These are phyloP conservation scores for Fusarium miscanthi DNA, from an alignment of 2,329 filamentous ascomycete genomes.

Conservation along the genomic window DNA sequence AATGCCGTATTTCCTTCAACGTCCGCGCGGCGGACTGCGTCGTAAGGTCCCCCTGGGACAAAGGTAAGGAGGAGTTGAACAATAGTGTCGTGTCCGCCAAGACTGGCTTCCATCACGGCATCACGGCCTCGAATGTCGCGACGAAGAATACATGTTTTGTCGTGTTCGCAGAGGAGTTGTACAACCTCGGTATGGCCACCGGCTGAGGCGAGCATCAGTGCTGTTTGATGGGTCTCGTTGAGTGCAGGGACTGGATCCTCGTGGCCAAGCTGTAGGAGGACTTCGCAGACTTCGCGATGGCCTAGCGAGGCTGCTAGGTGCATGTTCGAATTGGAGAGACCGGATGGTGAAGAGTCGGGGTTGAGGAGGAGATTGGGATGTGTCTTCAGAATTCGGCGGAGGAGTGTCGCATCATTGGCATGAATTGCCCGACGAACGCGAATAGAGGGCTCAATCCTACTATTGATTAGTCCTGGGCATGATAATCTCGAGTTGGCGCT, in stretches of 20 bases:
- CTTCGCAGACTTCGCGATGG: slow-evolving; percentile 73
- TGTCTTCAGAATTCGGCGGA: slow-evolving; percentile 79
- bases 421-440: slow-evolving; percentile 86
- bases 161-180: slow-evolving; percentile 73
- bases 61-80: slow-evolving; percentile 74
- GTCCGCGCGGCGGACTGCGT: slow-evolving; percentile 70
- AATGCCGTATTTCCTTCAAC: slow-evolving; percentile 84
- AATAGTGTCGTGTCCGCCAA: slow-evolving; percentile 70
- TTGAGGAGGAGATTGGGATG: slow-evolving; percentile 80
- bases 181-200: slow-evolving; percentile 79
- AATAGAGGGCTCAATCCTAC: slow-evolving; percentile 79
- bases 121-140: slow-evolving; percentile 76
- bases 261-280: slow-evolving; percentile 79
- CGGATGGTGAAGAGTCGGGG: slow-evolving; percentile 74
- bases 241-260: slow-evolving; percentile 78
- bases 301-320: slow-evolving; percentile 83
- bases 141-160: slow-evolving; percentile 71
- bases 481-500: neutral
- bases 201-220: slow-evolving; percentile 80
- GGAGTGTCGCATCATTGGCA: slow-evolving; percentile 76
- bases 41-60: slow-evolving; percentile 63
- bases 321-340: slow-evolving; percentile 83
- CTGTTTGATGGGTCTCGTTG: slow-evolving; percentile 83
- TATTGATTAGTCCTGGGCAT: neutral
- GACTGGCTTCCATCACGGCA: slow-evolving; percentile 74